Percentiles rank a stretch among this genome's conserved stretches.
phyloP scores from a whole-genome alignment of 257 asterid genomes.

The Solanum chmielewskii region DNA sequence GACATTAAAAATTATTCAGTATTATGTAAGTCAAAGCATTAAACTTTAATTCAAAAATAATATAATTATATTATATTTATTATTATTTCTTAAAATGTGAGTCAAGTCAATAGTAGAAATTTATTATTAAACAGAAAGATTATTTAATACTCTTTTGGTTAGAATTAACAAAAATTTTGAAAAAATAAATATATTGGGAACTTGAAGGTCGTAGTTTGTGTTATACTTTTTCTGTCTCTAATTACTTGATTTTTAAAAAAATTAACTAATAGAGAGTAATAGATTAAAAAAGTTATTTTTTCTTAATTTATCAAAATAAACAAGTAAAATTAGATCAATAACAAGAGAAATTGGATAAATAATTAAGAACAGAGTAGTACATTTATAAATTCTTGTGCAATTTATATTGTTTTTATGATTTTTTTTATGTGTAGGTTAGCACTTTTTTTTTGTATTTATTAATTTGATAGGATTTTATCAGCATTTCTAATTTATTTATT shows the following conservation, averaged over 20 bases:
- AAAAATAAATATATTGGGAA: background rate
- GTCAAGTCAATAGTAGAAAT: background rate
- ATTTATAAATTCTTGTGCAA: background rate
- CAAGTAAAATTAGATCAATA: accelerated
- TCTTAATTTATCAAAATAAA: too few species aligned
- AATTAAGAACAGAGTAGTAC: background rate
- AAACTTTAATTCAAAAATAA: too few species aligned
- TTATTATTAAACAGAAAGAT: too few species aligned
- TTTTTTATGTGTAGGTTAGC: background rate
- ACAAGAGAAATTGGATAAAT: too few species aligned
- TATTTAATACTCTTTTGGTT: background rate
- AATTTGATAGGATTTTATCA: background rate
- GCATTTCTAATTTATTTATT: background rate
- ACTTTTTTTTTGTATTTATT: background rate
- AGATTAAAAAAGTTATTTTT: too few species aligned
- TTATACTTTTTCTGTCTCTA: too few species aligned
- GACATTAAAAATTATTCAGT: too few species aligned
- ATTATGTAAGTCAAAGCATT: background rate
- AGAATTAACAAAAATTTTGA: background rate
- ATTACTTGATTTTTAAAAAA: too few species aligned
- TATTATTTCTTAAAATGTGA: too few species aligned
- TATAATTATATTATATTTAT: too few species aligned
- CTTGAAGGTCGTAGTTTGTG: background rate
- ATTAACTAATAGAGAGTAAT: too few species aligned
- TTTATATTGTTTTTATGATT: background rate